Evolutionary conservation across 1,284 basidiomycete species (phyloP).

Genomic region (Coriolopsis trogii): DNA sequence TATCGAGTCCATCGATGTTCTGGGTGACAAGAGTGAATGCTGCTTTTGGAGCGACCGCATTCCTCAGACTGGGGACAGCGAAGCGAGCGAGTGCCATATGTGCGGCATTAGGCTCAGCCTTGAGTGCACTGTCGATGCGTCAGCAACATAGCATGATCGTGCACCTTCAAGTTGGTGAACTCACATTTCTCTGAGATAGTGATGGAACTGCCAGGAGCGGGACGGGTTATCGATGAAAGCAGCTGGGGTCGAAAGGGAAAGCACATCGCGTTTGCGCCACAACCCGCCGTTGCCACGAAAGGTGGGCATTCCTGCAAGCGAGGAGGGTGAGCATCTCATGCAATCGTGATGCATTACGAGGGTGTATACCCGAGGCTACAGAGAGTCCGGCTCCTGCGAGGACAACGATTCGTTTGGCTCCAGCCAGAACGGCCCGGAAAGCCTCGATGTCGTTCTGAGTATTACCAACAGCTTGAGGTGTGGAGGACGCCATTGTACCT

Average conservation of each 20-base stretch:
- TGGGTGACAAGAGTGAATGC: constrained; percentile 63
- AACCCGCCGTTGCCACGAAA: constrained; percentile 58
- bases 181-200: constrained; percentile 53
- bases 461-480: too few species aligned
- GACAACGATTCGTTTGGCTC: constrained; percentile 48
- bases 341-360: too few species aligned
- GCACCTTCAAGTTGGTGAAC: constrained; percentile 4
- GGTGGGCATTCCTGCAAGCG: constrained; percentile 50
- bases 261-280: constrained; percentile 58
- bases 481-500: too few species aligned
- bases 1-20: constrained; percentile 60
- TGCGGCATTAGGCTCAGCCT: constrained; percentile 52
- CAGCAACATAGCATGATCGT: background rate
- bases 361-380: constrained; percentile 51
- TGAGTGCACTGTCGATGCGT: constrained; percentile 39
- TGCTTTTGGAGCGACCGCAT: constrained; percentile 42
- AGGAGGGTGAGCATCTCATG: too few species aligned
- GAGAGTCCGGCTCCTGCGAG: constrained; percentile 59
- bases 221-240: constrained; percentile 54
- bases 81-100: constrained; percentile 53
- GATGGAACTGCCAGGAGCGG: constrained; percentile 64
- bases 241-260: constrained; percentile 54
- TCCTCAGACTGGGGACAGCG: constrained; percentile 40
- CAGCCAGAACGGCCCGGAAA: constrained; percentile 29
- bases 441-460: background rate